These are phyloP conservation scores for Pythium inflatum DNA, from an alignment of 352 stramenopile genomes.

Conservation along the genomic window DNA sequence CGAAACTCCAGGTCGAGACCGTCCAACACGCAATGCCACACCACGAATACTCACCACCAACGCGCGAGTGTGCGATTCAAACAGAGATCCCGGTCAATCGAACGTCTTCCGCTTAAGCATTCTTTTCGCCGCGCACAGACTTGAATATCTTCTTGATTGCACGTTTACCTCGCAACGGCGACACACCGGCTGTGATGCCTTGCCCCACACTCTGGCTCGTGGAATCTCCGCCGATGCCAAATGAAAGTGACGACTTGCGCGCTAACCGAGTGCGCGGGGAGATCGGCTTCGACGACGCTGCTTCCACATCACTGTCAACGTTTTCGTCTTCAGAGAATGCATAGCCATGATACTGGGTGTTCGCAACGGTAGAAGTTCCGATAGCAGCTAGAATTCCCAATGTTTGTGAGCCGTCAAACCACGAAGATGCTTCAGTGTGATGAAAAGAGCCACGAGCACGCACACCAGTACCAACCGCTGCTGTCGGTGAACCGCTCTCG, in stretches of 20 bases:
- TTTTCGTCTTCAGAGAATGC: conserved; percentile 83
- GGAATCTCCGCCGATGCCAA: conserved; percentile 6
- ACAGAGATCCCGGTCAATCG: conserved; percentile 10
- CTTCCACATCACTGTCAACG: conserved; percentile 67
- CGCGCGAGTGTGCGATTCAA: conserved; percentile 25
- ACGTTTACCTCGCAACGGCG: conserved; percentile 16
- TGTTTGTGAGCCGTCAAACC: conserved; percentile 3
- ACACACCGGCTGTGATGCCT: background rate
- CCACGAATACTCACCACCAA: background rate
- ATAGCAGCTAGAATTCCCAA: background rate
- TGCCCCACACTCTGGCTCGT: background rate
- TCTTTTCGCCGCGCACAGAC: conserved; percentile 71
- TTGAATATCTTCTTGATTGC: conserved; percentile 81
- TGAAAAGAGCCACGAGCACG: conserved; percentile 64
- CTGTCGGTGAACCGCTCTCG: conserved; percentile 18
- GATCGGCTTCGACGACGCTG: conserved; percentile 27
- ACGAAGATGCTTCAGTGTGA: conserved; percentile 25
- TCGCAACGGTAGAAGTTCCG: background rate
- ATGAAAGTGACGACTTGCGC: conserved; percentile 26
- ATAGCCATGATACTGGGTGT: conserved; percentile 68
- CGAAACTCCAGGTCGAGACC: conserved; percentile 1
- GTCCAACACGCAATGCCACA: background rate
- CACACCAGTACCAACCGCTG: conserved; percentile 40
- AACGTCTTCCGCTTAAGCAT: conserved; percentile 39
- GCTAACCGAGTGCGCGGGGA: conserved; percentile 10